phyloP scores from a whole-genome alignment of 164 flowering plant species.

The Vitis rupestris region DNA sequence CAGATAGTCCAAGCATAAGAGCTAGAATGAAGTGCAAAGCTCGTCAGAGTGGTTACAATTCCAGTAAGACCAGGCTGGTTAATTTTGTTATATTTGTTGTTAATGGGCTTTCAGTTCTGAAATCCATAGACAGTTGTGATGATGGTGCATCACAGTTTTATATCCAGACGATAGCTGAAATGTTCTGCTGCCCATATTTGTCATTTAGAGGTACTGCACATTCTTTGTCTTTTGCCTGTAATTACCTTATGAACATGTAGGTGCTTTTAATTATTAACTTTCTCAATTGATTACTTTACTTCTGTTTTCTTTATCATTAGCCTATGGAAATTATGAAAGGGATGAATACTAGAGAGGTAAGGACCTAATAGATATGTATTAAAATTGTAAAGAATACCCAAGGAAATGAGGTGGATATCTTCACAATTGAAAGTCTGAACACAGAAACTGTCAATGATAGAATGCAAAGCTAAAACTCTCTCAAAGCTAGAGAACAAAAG shows the following conservation, averaged over 20 bases:
- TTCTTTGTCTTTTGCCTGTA: slow-evolving; percentile 1
- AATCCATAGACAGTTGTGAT: slow-evolving; percentile 44
- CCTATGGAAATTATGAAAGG: no score
- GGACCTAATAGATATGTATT: no score
- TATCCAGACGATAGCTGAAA: slow-evolving; percentile 27
- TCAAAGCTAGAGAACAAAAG: no score
- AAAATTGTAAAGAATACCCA: no score
- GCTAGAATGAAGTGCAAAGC: slow-evolving; percentile 37
- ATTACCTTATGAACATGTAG: no score
- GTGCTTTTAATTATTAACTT: background rate
- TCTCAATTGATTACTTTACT: background rate
- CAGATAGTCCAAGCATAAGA: slow-evolving; percentile 40
- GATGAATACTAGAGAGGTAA: no score
- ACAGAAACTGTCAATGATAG: no score
- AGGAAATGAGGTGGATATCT: no score
- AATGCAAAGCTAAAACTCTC: no score
- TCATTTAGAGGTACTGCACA: slow-evolving; percentile 58
- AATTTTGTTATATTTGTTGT: slow-evolving; percentile 81
- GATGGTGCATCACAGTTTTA: slow-evolving; percentile 20
- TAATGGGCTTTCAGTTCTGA: slow-evolving; percentile 58
- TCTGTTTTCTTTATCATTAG: no score
- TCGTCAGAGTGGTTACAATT: slow-evolving; percentile 14
- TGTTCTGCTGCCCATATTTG: slow-evolving; percentile 54
- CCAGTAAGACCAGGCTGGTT: slow-evolving; percentile 42
- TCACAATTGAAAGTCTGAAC: no score